Base-by-base conservation (phyloP, 495 filamentous ascomycete species). In the Lasiosphaeria hispida region DNA sequence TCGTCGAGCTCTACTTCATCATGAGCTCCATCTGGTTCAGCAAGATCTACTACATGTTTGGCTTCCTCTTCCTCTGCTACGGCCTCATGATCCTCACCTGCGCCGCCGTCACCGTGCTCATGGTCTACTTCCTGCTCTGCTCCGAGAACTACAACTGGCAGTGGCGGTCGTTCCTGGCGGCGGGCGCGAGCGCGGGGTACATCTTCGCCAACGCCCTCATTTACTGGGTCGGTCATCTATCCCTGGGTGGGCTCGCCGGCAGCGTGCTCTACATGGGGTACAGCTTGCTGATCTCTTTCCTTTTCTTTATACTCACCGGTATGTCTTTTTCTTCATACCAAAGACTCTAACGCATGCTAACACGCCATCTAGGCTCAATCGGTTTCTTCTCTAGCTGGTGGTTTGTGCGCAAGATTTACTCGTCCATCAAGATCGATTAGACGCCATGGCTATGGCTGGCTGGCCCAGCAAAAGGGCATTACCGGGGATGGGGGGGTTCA, bases 31-130 rank as follows among this genome's bases (percentile, higher is more conserved):
- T 98, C 67, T 98, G 94, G 94, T 92, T 91, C 72, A 89, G 85
- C 78, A 93, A 93, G 77, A 90, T 98, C 55, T 98, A 98, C 79
- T 98, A 98, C 79, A 98, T 98, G 94, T 98, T 98, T 63, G 94
- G 94, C 33, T 98, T 98, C 80, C 80, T 98, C 39, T 98, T 98
- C 79, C 76, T 98, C 51, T 96, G 91, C 81, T 98, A 95, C 73
- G 93, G 89, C 13, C 83, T 98, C 61, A 97, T 97, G 91, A 91
- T 97, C 67, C 88, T 96, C 68, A 97, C 94, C 4, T 90, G 87
- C 53, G 93, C 94, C 1, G 88, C 91, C 3, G 92, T 94, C 36
- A 96, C 94, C 2, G 83, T 97, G 15, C 77, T 98, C 4, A 83
- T 96, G 74, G 86, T 97, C 0, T 98, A 98, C 73, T 96, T 96